A percentile compares a stretch with the other conserved stretches of the same genome.
These are phyloP conservation scores for Cystofilobasidium capitatum DNA, from an alignment of 768 basidiomycete genomes.

Conservation along the genomic window DNA sequence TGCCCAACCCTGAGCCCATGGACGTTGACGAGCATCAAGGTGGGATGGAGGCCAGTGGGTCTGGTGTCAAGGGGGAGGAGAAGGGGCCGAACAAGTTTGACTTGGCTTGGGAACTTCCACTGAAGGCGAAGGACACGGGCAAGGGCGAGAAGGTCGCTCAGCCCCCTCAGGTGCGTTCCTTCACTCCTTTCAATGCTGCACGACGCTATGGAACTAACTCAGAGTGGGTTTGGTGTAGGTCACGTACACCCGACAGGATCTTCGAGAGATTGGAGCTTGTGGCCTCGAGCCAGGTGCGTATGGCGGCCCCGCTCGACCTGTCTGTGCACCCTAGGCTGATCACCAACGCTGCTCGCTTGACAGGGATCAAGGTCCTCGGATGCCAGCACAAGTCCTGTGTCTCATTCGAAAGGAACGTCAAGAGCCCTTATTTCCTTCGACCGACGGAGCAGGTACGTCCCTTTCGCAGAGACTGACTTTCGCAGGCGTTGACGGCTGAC, in stretches of 20 bases:
- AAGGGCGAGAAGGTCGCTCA: neutral
- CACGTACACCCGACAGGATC: conserved; percentile 6
- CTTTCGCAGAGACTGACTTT: neutral
- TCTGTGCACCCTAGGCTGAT: neutral
- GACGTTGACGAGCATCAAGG: neutral
- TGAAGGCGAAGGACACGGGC: neutral
- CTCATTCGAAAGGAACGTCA: conserved; percentile 77
- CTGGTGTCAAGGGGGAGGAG: neutral
- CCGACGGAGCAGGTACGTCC: conserved; percentile 72
- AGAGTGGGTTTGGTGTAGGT: no score
- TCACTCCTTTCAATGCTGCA: no score
- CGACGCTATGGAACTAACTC: no score
- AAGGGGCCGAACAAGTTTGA: neutral
- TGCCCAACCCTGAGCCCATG: neutral
- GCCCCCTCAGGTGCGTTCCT: no score
- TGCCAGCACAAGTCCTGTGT: conserved; percentile 69
- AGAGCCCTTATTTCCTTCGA: conserved; percentile 82
- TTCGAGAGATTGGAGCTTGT: neutral
- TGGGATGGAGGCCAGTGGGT: neutral
- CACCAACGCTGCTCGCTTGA: neutral
- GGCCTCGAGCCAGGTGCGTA: conserved; percentile 11
- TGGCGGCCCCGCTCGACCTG: neutral
- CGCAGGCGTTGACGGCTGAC: neutral
- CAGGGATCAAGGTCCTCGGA: conserved; percentile 82
- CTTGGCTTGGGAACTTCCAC: neutral